Evolutionary conservation across 2,329 filamentous ascomycete genomes (phyloP), one percentile per base, ranked within the genome.

Genomic region (Pyrenophora tritici-repentis): DNA sequence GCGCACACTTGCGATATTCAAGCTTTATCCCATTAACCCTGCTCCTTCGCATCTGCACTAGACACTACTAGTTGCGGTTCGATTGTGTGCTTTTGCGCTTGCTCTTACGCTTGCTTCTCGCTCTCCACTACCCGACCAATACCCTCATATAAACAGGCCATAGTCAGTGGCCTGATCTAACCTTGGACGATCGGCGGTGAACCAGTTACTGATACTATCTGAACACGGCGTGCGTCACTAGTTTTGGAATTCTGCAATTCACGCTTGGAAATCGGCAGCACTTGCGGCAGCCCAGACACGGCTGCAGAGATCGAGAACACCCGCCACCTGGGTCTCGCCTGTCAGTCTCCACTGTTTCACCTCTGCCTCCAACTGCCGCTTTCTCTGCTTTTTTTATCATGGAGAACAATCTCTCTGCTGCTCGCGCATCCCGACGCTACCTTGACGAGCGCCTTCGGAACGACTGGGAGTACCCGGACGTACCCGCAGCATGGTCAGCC

Each of bases 401-500:
- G 71, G 68, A 73, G 26, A 70, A 59, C 57, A 76, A 78, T 60
- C 73, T 75, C 51, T 62, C 69, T n/a, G 75, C 76, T 35, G 61
- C 75, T 20, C 69, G 76, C 41, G 72, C 75, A 31, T 75, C 76
- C 18, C 72, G 73, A 35, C 70, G 73, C 38, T 69, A 73, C 56
- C 71, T 79, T 50, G 66, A 70, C 36, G 73, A 76, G 33, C 71
- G 68, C 47, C 66, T 79, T 16, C 73, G 75, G 56, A 71, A 70
- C 57, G 77, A 80, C 65, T 80, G 78, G 78, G 58, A 71, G 32
- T 79, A 74, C 50, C 76, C 76, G 9, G 47, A 67, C 17, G 24
- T 57, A 14, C 68, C 66, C 16, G 62, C 59, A 2, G 60, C 67
- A 26, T 67, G 61, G 59, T 71, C 70, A 7, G 69, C 73, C 22